A percentile compares a stretch with the other conserved stretches of the same genome.
Conservation (phyloP, 495 filamentous ascomycete species). For the Annulohypoxylon nitens region DNA sequence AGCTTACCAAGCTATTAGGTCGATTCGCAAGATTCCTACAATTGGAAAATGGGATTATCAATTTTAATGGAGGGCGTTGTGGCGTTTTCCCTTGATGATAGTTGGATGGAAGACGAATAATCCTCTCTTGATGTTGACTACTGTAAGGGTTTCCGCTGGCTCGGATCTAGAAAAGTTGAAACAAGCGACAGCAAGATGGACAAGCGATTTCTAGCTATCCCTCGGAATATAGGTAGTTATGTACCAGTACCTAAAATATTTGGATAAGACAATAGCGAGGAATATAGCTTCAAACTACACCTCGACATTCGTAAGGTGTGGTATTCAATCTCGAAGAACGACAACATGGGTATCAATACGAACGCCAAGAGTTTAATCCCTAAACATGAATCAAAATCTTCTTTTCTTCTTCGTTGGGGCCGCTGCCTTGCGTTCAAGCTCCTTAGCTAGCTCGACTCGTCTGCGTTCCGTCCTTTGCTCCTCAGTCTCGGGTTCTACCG, state of each 20-base stretch:
- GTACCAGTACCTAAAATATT: background rate
- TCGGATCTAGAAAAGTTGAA: background rate
- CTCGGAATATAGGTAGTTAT: background rate
- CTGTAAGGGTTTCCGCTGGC: background rate
- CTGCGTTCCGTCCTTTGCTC: constrained; percentile 72
- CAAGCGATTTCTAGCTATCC: background rate
- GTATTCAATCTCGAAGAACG: constrained; percentile 12
- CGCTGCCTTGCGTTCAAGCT: constrained; percentile 74
- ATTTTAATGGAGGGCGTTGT: background rate
- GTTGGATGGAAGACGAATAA: background rate
- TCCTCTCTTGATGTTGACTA: background rate
- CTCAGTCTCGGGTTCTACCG: constrained; percentile 43
- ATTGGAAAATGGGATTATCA: background rate
- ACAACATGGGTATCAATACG: constrained; percentile 37
- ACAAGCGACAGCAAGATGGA: background rate
- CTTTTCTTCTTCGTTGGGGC: constrained; percentile 76
- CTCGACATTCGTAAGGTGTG: background rate
- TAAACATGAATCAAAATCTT: constrained; percentile 61
- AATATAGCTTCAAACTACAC: background rate
- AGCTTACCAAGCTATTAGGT: background rate
- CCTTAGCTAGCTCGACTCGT: constrained; percentile 71
- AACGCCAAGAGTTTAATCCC: background rate
- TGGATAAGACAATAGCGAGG: background rate
- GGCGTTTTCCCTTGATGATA: background rate
- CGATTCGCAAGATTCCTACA: background rate